Base-by-base conservation (phyloP, 2,329 filamentous ascomycete genomes). In the Tolypocladium tropicale region DNA sequence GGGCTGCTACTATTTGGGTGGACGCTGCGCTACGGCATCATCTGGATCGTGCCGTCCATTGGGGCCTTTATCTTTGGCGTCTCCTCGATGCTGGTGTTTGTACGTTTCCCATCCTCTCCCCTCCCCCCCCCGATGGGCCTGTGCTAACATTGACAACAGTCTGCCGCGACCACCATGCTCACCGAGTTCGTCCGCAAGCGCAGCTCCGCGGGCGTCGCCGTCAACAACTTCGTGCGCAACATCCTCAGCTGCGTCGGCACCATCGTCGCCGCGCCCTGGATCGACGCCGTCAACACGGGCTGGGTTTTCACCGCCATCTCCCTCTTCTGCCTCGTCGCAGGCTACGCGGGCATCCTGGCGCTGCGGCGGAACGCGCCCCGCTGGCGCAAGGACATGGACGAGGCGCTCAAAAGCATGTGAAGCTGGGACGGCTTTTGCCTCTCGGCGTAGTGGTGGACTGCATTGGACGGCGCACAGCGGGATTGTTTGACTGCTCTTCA, bases 171-270 rank as follows among this genome's bases (percentile, higher is more conserved):
- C 0, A 94, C 90, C 0, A 91, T 94, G 87, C 75, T 94, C 61
- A 93, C 89, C 0, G 89, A 94, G 66, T 91, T 93, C 65, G 86
- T 93, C 77, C 88, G 88, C 16, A 78, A 82, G 46, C 78, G 80
- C 59, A 86, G 85, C 53, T 88, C 84, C 4, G 81, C 81, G 12
- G 89, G 88, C 1, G 87, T 93, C 3, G 90, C 89, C 0, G 76
- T 92, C 48, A 92, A 93, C 70, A 93, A 93, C 67, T 89, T 93
- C 64, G 77, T 89, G 53, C 76, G 89, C 52, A 94, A 93, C 63
- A 89, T 91, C 41, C 85, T 91, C 63, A 84, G 81, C 53, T 91
- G 86, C 59, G 77, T 89, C 1, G 89, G 87, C 11, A 80, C 80
- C 48, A 70, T 92, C 34, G 80, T 91, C 21, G 82, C 86, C 0